phyloP scores from a whole-genome alignment of 805 yeast genomes.

The Saccharomycopsis amapae region DNA sequence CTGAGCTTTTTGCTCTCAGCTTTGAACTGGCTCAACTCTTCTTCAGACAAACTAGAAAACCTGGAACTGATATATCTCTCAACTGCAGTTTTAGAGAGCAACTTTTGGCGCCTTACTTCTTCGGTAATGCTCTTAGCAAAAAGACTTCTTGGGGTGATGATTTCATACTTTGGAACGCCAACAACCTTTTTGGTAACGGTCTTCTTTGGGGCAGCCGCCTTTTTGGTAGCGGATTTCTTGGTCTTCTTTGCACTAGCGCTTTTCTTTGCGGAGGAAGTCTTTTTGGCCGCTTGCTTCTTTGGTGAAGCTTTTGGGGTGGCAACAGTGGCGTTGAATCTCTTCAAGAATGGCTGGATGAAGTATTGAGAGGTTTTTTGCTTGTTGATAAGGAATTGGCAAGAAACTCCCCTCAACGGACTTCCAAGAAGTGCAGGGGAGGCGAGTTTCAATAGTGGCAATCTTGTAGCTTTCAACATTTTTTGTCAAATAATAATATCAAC shows the following conservation, averaged over 20 bases:
- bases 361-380: too few relatives aligned
- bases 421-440: too few relatives aligned
- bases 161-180: constrained; percentile 1
- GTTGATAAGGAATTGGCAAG: too few relatives aligned
- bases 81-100: constrained; percentile 9
- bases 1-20: not conserved
- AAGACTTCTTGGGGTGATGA: constrained; percentile 1
- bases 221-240: constrained; percentile 1
- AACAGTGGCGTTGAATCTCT: not conserved
- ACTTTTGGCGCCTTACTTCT: constrained; percentile 12
- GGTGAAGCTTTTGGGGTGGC: not conserved
- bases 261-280: not conserved
- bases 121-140: constrained; percentile 13
- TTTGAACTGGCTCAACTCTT: constrained; percentile 1
- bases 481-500: too few relatives aligned
- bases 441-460: too few relatives aligned
- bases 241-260: not conserved
- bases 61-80: constrained; percentile 2
- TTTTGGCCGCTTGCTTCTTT: not conserved
- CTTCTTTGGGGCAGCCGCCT: constrained; percentile 2
- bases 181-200: not conserved
- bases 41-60: constrained; percentile 4
- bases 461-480: too few relatives aligned
- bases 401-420: too few relatives aligned
- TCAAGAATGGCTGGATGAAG: too few relatives aligned